These are phyloP conservation scores for Zymoseptoria pseudotritici DNA, from an alignment of 2,329 filamentous ascomycete genomes.

Conservation along the genomic window DNA sequence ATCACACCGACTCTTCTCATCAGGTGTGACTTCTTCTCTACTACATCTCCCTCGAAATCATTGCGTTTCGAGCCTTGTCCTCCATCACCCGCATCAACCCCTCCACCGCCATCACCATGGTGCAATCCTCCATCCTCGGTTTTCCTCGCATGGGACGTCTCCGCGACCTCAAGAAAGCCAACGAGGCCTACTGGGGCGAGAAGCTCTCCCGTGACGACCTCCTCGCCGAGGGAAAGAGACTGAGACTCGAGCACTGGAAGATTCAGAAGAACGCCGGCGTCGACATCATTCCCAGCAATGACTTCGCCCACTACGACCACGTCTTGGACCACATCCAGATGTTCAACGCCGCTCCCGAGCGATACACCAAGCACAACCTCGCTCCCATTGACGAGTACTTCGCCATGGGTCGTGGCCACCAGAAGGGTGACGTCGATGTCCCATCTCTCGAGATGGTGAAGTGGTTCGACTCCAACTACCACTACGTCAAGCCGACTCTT, in stretches of 20 bases:
- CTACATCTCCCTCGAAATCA: background rate
- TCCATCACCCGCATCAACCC: slow-evolving; percentile 1
- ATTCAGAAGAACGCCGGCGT: slow-evolving; percentile 98
- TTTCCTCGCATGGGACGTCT: slow-evolving; percentile 98
- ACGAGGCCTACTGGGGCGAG: slow-evolving; percentile 93
- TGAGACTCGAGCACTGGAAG: slow-evolving; percentile 96
- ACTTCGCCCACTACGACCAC: slow-evolving; percentile 98
- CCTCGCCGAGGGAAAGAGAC: slow-evolving; percentile 89
- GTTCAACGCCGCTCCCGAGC: slow-evolving; percentile 86
- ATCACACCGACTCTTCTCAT: background rate
- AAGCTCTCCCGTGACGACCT: slow-evolving; percentile 91
- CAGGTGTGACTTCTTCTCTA: background rate
- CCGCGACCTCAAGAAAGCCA: slow-evolving; percentile 99
- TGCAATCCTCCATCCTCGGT: slow-evolving; percentile 70
- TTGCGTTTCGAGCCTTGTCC: background rate
- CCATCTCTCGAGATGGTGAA: slow-evolving; percentile 93
- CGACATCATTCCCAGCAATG: slow-evolving; percentile 96
- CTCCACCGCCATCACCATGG: slow-evolving; percentile 33
- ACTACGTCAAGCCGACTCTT: slow-evolving; percentile 98
- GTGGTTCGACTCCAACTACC: slow-evolving; percentile 99
- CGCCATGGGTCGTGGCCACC: slow-evolving; percentile 97
- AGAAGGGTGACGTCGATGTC: slow-evolving; percentile 90
- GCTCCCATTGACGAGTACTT: slow-evolving; percentile 94
- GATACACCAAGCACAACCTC: slow-evolving; percentile 86
- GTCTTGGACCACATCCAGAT: slow-evolving; percentile 97